phyloP scores from a whole-genome alignment of 1,284 basidiomycete genomes.

The Rhodotorula sp. region DNA sequence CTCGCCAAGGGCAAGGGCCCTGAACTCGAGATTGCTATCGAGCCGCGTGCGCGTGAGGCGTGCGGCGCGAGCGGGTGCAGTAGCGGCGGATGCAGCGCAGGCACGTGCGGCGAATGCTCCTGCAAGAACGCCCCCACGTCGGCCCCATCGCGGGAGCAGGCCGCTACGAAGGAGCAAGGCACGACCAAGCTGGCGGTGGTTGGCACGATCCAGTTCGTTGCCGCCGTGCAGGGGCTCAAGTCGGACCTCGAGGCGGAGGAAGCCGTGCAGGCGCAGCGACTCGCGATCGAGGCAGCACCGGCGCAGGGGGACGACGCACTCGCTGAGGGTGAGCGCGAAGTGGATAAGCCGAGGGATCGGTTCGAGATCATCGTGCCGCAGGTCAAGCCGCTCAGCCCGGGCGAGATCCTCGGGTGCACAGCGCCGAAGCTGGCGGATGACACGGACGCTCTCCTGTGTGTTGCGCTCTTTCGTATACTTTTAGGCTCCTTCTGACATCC shows the following conservation, averaged over 20 bases:
- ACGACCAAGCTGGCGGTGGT: constrained; percentile 69
- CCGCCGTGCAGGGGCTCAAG: constrained; percentile 81
- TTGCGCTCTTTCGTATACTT: constrained; percentile 7
- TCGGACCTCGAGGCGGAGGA: constrained; percentile 62
- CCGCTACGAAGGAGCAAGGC: constrained; percentile 7
- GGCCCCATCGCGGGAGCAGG: background rate
- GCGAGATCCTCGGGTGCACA: constrained; percentile 96
- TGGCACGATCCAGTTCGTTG: constrained; percentile 93
- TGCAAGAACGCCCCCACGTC: background rate
- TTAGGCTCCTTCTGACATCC: background rate
- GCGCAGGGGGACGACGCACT: background rate
- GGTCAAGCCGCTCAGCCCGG: constrained; percentile 89
- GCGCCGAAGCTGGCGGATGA: constrained; percentile 73
- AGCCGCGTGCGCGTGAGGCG: constrained; percentile 8
- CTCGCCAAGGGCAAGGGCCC: constrained; percentile 37
- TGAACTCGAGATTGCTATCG: constrained; percentile 39
- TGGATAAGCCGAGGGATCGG: constrained; percentile 23
- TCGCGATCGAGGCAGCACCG: constrained; percentile 34
- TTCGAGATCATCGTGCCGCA: constrained; percentile 85
- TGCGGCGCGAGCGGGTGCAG: background rate
- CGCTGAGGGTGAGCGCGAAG: constrained; percentile 13
- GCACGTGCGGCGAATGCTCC: background rate
- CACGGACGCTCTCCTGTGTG: constrained; percentile 83
- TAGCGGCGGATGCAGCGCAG: background rate
- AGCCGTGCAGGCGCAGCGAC: constrained; percentile 3